phyloP scores from a whole-genome alignment of 805 yeast species.

The Barnettozyma botsteinii region DNA sequence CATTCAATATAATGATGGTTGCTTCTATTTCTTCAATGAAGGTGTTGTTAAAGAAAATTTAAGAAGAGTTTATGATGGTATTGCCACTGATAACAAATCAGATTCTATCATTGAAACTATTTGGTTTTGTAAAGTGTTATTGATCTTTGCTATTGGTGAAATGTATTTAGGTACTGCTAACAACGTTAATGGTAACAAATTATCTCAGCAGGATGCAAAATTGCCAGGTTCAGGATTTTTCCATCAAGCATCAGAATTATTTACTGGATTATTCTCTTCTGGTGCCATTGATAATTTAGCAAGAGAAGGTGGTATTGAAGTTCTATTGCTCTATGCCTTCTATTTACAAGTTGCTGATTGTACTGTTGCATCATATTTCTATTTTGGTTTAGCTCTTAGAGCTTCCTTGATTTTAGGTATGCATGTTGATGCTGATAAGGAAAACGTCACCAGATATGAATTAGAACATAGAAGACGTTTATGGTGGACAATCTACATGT shows the following conservation, averaged over 20 bases:
- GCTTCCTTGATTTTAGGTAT: slow-evolving; percentile 69
- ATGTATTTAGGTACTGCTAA: slow-evolving; percentile 78
- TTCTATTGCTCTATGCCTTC: slow-evolving; percentile 66
- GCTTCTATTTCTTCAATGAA: slow-evolving; percentile 79
- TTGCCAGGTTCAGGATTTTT: slow-evolving; percentile 78
- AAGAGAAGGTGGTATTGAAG: slow-evolving; percentile 77
- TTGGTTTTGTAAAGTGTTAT: slow-evolving; percentile 71
- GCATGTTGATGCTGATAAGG: slow-evolving; percentile 80
- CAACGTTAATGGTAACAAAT: slow-evolving; percentile 43
- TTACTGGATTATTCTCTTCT: slow-evolving; percentile 69
- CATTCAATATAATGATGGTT: slow-evolving; percentile 75
- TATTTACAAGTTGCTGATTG: slow-evolving; percentile 81
- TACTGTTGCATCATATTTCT: slow-evolving; percentile 74
- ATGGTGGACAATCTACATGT: slow-evolving; percentile 83
- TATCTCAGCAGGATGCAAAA: slow-evolving; percentile 32
- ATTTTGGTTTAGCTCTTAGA: slow-evolving; percentile 70
- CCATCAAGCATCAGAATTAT: slow-evolving; percentile 72
- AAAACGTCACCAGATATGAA: slow-evolving; percentile 57
- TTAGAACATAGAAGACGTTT: slow-evolving; percentile 78
- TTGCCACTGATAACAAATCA: slow-evolving; percentile 27
- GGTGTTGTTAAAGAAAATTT: slow-evolving; percentile 67
- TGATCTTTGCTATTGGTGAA: slow-evolving; percentile 76
- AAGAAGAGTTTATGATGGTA: slow-evolving; percentile 51
- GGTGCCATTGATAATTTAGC: slow-evolving; percentile 78
- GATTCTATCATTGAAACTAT: slow-evolving; percentile 66